Evolutionary conservation across 495 filamentous ascomycete genomes (phyloP), one percentile per base, ranked within the genome.

Genomic region (Pyrenula massariospora): DNA sequence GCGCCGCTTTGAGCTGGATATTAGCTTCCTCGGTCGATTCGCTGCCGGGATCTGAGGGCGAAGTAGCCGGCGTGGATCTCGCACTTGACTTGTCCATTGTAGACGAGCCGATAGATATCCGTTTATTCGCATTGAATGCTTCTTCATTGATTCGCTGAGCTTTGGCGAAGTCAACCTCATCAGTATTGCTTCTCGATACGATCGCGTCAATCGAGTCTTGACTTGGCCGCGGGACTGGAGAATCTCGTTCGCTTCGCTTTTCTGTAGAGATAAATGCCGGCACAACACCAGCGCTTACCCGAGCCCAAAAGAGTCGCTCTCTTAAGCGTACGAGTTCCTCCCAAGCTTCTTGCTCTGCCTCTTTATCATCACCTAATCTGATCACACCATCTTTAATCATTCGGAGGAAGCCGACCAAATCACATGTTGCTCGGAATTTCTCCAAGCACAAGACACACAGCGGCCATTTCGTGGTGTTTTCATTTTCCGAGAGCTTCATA

Each of bases 291-390:
- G 87, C 91, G 15, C 92, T 92, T 50, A 97, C 81, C 24, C 93
- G 75, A 50, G 86, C 83, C 93, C 93, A 98, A 65, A 98, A 98
- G 86, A 96, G 95, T 58, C 89, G 79, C 66, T 98, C 93, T 50
- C 93, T 77, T 53, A 97, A 71, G 20, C 87, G 81, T 19, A 95
- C 84, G 54, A 88, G 88, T 70, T 97, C 93, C 64, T 95, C 90
- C 93, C 93, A 98, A 2, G 91, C 89, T 31, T 83, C 82, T 59
- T 83, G 85, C 66, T 88, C 83, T 36, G 88, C 86, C 56, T 90
- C 87, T 25, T 81, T 76, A 23, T 78, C 83, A 42, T 96, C 89
- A 24, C 82, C 82, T 24, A 72, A 69, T 42, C 88, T 80, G 80
- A 91, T 88, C 60, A 93, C 82, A 23, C 93, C 94, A 60, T 95